These are phyloP conservation scores for Stephanodiscus triporus DNA, from an alignment of 108 stramenopile genomes.

Conservation along the genomic window DNA sequence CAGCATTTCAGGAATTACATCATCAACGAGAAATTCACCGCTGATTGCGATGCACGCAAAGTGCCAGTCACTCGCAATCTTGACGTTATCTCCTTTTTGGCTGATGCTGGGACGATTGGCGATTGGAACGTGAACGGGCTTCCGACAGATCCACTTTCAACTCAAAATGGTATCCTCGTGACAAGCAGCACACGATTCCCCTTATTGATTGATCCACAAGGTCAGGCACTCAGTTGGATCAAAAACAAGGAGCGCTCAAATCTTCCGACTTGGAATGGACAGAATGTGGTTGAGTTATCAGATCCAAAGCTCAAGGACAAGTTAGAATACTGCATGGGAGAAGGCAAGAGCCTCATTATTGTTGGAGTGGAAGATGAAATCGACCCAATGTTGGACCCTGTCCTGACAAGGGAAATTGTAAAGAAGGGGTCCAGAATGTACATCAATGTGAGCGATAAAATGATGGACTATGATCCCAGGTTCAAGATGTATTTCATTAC, in stretches of 20 bases:
- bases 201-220: constrained; percentile 91
- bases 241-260: constrained; percentile 75
- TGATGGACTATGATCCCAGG: constrained; percentile 87
- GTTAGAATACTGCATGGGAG: constrained; percentile 88
- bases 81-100: constrained; percentile 84
- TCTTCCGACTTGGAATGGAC: constrained; percentile 72
- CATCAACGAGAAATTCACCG: constrained; percentile 81
- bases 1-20: constrained; percentile 85
- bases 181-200: constrained; percentile 88
- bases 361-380: constrained; percentile 91
- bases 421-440: constrained; percentile 80
- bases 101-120: constrained; percentile 85
- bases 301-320: constrained; percentile 87
- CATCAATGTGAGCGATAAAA: constrained; percentile 85
- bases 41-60: constrained; percentile 73
- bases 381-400: constrained; percentile 93
- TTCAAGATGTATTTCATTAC: constrained; percentile 91
- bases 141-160: constrained; percentile 88
- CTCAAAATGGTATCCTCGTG: constrained; percentile 92
- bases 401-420: constrained; percentile 86
- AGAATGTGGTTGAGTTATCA: constrained; percentile 60
- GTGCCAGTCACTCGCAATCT: constrained; percentile 85
- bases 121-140: constrained; percentile 92
- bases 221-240: constrained; percentile 91
- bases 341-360: constrained; percentile 84